Percentiles rank a stretch among this genome's conserved stretches.
These are phyloP conservation scores for Talaromyces sp. DNA, from an alignment of 2,329 filamentous ascomycete species.

Conservation along the genomic window DNA sequence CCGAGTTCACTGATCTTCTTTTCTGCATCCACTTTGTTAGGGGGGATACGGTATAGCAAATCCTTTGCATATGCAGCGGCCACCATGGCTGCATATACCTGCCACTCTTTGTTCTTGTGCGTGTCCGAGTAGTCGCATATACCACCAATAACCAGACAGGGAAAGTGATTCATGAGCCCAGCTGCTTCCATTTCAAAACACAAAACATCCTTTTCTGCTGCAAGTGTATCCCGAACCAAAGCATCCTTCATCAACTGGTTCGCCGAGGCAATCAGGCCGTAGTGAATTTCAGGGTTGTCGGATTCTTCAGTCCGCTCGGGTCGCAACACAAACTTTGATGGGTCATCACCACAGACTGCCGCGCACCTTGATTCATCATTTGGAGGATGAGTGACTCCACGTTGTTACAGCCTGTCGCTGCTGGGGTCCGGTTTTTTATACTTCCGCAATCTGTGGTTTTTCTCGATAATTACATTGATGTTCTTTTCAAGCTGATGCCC, in stretches of 20 bases:
- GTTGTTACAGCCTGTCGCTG: background rate
- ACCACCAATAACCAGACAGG: conserved; percentile 34
- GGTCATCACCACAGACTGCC: background rate
- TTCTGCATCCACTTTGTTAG: no score
- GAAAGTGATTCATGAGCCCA: conserved; percentile 15
- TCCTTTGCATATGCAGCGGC: conserved; percentile 23
- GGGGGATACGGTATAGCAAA: conserved; percentile 7
- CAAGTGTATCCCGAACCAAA: background rate
- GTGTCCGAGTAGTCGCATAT: conserved; percentile 37
- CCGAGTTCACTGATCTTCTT: no score
- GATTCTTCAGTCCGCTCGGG: background rate
- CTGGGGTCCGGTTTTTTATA: background rate
- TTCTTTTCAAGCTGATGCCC: conserved; percentile 35
- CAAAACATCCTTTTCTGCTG: conserved; percentile 10
- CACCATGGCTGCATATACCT: conserved; percentile 17
- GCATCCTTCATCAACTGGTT: conserved; percentile 10
- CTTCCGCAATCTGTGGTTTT: conserved; percentile 9
- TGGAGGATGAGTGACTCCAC: background rate
- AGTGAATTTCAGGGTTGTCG: conserved; percentile 4
- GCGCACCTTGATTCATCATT: background rate
- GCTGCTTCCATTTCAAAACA: conserved; percentile 26
- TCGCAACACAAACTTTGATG: background rate
- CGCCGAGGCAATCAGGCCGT: conserved; percentile 12
- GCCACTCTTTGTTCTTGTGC: conserved; percentile 24
- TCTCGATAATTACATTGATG: conserved; percentile 18